Percentiles rank a stretch among this genome's conserved stretches.
phyloP scores from a whole-genome alignment of 176 grass and related monocot species.

The Ensete glaucum region DNA sequence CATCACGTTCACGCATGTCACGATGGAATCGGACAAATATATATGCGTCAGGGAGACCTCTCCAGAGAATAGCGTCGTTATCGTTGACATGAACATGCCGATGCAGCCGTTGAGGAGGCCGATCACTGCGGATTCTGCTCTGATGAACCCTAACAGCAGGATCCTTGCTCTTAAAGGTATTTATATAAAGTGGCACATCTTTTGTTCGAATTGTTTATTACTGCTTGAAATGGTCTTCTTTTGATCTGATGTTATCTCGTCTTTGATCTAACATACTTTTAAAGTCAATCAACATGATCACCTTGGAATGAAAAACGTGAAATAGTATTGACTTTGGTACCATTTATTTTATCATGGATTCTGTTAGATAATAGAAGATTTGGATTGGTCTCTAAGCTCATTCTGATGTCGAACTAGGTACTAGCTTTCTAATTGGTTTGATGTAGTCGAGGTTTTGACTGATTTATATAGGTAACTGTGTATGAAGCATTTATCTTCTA shows the following conservation, averaged over 20 bases:
- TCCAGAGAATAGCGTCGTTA: constrained; percentile 91
- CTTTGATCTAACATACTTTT: neutral
- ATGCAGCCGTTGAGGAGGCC: constrained; percentile 80
- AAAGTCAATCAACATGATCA: too few relatives aligned
- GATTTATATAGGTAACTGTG: too few relatives aligned
- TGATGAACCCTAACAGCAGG: constrained; percentile 94
- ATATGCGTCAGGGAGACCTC: constrained; percentile 99
- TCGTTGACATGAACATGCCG: constrained; percentile 97
- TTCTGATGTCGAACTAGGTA: too few relatives aligned
- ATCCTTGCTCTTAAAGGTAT: constrained; percentile 98
- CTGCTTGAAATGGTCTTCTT: neutral
- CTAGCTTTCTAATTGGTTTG: too few relatives aligned
- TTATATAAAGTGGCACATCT: neutral
- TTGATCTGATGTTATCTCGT: neutral
- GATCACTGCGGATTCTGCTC: constrained; percentile 91
- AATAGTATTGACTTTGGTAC: too few relatives aligned
- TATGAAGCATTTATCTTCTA: too few relatives aligned
- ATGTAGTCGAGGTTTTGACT: too few relatives aligned
- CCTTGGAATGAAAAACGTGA: too few relatives aligned
- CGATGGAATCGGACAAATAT: constrained; percentile 98
- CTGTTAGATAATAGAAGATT: too few relatives aligned
- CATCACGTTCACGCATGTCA: constrained; percentile 97
- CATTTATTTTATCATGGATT: too few relatives aligned
- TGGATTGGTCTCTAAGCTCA: too few relatives aligned
- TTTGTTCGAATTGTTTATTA: neutral